Conservation (phyloP, 2,329 filamentous ascomycete genomes). For the Thielaviopsis ethacetica region DNA sequence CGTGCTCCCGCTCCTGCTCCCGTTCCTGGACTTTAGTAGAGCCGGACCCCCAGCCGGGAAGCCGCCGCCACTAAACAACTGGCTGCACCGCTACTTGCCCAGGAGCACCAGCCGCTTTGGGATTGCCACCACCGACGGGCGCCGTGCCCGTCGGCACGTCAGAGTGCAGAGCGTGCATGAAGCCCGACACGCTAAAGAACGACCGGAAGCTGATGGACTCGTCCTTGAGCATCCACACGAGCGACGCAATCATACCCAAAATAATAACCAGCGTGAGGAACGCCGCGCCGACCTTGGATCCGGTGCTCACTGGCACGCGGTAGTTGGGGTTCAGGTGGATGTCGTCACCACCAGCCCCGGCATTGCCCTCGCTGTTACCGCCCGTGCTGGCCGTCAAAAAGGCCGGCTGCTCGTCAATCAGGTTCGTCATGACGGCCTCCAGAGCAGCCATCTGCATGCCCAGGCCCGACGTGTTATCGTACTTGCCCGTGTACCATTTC, state of each 20-base stretch:
- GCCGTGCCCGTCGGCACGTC: too few species aligned
- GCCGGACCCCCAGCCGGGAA: too few species aligned
- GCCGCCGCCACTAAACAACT: too few species aligned
- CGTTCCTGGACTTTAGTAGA: too few species aligned
- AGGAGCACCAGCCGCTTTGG: too few species aligned
- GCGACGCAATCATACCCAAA: constrained; percentile 34
- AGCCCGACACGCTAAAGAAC: too few species aligned
- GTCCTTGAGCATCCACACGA: constrained; percentile 32
- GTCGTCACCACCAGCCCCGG: constrained; percentile 30
- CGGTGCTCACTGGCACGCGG: constrained; percentile 27
- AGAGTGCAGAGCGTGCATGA: too few species aligned
- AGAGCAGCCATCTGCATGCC: constrained; percentile 57
- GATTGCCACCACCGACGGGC: too few species aligned
- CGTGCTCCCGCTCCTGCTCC: too few species aligned
- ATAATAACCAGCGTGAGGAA: constrained; percentile 45
- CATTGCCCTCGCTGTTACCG: constrained; percentile 37
- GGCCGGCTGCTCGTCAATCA: constrained; percentile 28
- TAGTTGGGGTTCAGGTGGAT: constrained; percentile 22
- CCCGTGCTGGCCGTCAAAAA: constrained; percentile 36
- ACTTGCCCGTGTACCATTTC: constrained; percentile 38
- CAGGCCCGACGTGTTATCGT: constrained; percentile 44
- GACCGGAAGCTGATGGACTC: constrained; percentile 20
- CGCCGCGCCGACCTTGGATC: constrained; percentile 52
- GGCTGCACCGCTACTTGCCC: too few species aligned
- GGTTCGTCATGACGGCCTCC: constrained; percentile 45